Base-by-base conservation (phyloP, 352 stramenopile species). In the Phytopythium sindhum region DNA sequence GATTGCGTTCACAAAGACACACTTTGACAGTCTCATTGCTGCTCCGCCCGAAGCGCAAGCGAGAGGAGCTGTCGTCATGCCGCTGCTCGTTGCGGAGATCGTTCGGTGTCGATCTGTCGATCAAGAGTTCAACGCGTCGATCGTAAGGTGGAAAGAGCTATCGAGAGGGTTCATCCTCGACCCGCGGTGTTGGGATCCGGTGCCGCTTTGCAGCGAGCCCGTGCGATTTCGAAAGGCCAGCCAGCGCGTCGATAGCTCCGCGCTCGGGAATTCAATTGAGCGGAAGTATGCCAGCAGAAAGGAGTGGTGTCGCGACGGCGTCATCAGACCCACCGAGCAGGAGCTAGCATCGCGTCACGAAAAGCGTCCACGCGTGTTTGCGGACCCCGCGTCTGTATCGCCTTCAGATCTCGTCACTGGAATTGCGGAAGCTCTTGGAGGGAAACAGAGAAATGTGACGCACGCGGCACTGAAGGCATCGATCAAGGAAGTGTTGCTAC, bases 101-200 rank as follows among this genome's bases (percentile, higher is more conserved):
- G 61, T 84, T 7, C 61, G 67, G 37, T 81, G 52, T 21, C 51
- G 57, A 19, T 60, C 63, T 26, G 24, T 58, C 4, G 35, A 57
- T 14, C 58, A 69, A 24, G 19, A 60, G 23, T 60, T 23, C 14
- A 26, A n/a, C 37, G n/a, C 17, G 8, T 21, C 35, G 4, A 19
- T 6, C 1, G 50, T 26, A 0, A 56, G 64, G 11, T 90, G 78
- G 81, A 71, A 71, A 47, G 81, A 91, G 39, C 61, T 87, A 3
- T 90, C 79, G 24, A 68, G 83, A 41, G 83, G 83, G 0, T 91
- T 90, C 58, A 62, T 87, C 47, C 65, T 91, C 31, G 75, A 88
- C 58, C 68, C 70, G 4, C 75, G 72, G n/a, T 78, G 71, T 53
- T 91, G 80, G 80, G 78, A 89, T 53, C 78, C 80, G 37, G 65